phyloP scores from a whole-genome alignment of 306 rosid species.

The Hippophae tibetana region DNA sequence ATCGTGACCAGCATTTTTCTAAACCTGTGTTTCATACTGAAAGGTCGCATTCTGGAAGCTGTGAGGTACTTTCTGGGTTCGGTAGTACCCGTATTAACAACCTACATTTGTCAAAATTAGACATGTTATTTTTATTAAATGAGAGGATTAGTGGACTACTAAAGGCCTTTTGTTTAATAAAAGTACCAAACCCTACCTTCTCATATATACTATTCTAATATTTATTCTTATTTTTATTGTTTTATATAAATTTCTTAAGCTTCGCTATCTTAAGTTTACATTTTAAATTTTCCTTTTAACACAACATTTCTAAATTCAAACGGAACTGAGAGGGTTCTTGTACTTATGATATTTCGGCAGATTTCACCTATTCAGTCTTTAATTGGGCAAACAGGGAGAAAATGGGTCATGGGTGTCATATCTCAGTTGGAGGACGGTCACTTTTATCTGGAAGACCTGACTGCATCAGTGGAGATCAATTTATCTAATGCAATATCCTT shows the following conservation, averaged over 20 bases:
- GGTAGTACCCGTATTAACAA: too few relatives aligned
- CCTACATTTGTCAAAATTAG: too few relatives aligned
- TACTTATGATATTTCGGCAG: conserved; percentile 33
- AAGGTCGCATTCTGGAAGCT: conserved; percentile 56
- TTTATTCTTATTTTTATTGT: not conserved
- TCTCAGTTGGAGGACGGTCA: conserved; percentile 86
- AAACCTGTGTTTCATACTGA: conserved; percentile 71
- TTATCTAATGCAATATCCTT: conserved; percentile 84
- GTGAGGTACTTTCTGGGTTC: conserved; percentile 46
- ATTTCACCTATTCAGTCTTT: conserved; percentile 93
- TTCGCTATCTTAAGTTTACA: not conserved
- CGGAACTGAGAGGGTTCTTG: conserved; percentile 1
- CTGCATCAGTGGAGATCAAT: conserved; percentile 67
- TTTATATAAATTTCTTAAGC: not conserved
- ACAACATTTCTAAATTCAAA: not conserved
- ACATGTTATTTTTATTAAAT: too few relatives aligned
- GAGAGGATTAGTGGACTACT: too few relatives aligned
- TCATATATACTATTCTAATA: not conserved
- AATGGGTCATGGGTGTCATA: conserved; percentile 86
- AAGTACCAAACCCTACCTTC: too few relatives aligned
- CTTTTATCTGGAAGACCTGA: conserved; percentile 78
- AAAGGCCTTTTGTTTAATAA: too few relatives aligned
- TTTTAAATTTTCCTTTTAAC: not conserved
- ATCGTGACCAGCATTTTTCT: conserved; percentile 74
- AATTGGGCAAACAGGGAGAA: conserved; percentile 72